phyloP scores from a whole-genome alignment of 108 stramenopile species.

The Pseudonitzschia multistriata region DNA sequence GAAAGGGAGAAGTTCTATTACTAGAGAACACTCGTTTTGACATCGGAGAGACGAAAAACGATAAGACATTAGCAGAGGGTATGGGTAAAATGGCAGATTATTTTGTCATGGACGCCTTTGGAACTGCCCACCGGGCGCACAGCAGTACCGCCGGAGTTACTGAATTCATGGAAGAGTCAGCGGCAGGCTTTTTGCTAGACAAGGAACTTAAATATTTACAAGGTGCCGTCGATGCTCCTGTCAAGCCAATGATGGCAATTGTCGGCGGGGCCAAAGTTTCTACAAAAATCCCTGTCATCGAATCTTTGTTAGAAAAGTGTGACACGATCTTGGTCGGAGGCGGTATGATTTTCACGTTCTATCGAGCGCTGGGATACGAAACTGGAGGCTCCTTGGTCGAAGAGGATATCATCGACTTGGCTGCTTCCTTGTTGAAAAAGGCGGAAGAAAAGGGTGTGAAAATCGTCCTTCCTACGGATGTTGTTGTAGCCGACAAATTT shows the following conservation, averaged over 20 bases:
- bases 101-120: slow-evolving; percentile 99
- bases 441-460: slow-evolving; percentile 96
- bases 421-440: slow-evolving; percentile 85
- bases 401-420: slow-evolving; percentile 91
- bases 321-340: slow-evolving; percentile 95
- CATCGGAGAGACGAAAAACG: slow-evolving; percentile 89
- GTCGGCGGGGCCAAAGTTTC: slow-evolving; percentile 99
- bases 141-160: slow-evolving; percentile 95
- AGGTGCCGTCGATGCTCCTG: slow-evolving; percentile 94
- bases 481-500: slow-evolving; percentile 92
- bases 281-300: slow-evolving; percentile 98
- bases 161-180: slow-evolving; percentile 65
- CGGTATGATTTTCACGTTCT: slow-evolving; percentile 99
- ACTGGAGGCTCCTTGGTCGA: slow-evolving; percentile 90
- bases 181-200: slow-evolving; percentile 86
- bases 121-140: slow-evolving; percentile 99
- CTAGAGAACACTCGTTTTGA: slow-evolving; percentile 98
- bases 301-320: slow-evolving; percentile 93
- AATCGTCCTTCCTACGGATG: slow-evolving; percentile 90
- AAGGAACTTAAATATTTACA: slow-evolving; percentile 98
- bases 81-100: slow-evolving; percentile 89
- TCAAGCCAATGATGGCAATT: slow-evolving; percentile 95
- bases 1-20: slow-evolving; percentile 80
- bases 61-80: slow-evolving; percentile 66
- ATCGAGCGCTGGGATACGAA: slow-evolving; percentile 90